phyloP scores from a whole-genome alignment of 345 rosid species.

The Leavenworthia alabamica region DNA sequence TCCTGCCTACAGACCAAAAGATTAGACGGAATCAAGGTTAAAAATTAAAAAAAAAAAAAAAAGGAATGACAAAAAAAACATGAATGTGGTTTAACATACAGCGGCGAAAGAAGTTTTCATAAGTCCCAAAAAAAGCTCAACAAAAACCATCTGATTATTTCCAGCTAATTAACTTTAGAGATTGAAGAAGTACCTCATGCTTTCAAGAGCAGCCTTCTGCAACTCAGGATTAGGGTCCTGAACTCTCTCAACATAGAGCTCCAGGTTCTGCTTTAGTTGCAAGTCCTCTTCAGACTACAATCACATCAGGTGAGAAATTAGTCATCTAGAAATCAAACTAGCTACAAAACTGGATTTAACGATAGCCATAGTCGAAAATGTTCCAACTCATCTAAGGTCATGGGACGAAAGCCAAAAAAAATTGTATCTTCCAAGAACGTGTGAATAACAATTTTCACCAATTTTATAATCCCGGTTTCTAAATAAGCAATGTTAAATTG shows the following conservation, averaged over 20 bases:
- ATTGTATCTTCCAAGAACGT: background rate
- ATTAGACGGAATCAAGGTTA: background rate
- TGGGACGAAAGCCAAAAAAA: background rate
- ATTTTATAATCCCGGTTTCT: background rate
- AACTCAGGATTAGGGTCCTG: constrained; percentile 79
- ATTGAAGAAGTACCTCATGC: constrained; percentile 62
- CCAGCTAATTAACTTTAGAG: too few species aligned
- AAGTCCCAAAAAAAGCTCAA: too few species aligned
- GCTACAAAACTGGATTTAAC: background rate
- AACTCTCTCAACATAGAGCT: constrained; percentile 85
- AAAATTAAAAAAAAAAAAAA: too few species aligned
- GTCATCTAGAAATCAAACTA: too few species aligned
- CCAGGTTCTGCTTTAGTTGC: constrained; percentile 82
- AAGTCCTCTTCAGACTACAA: constrained; percentile 90
- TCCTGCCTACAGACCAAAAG: constrained; percentile 53
- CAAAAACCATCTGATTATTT: too few species aligned
- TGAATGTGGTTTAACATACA: too few species aligned
- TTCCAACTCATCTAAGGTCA: background rate
- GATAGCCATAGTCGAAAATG: background rate
- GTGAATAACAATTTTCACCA: background rate
- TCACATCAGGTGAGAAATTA: too few species aligned
- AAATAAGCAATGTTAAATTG: background rate
- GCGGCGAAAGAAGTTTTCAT: too few species aligned
- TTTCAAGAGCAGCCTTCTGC: constrained; percentile 87
- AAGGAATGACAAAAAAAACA: too few species aligned